Base-by-base conservation (phyloP, 2,329 filamentous ascomycete species). In the Bipolaris bicolor region DNA sequence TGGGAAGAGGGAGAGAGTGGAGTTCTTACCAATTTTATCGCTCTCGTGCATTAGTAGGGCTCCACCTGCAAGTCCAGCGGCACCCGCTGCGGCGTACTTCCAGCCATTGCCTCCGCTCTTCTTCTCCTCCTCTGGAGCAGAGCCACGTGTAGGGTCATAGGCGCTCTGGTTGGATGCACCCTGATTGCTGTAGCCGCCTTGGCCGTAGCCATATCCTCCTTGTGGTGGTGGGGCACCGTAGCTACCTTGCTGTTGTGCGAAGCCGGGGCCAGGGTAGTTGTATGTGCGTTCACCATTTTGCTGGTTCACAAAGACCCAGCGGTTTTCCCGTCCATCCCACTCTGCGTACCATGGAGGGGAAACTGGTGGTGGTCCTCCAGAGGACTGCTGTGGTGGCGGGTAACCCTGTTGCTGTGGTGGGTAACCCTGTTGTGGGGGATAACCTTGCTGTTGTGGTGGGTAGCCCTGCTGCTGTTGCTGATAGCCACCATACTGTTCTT, bases 281-380 rank as follows among this genome's bases (percentile, higher is more conserved):
- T 45, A 65, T 37, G 67, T 70, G 18, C 66, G 67, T 37, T 68
- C 66, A 45, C 66, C 64, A 9, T 57, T 64, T 15, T 67, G 64
- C 47, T 70, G 67, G 50, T 70, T 70, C 18, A 70, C 59, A 24
- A 70, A 70, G n/a, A 70, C 7, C 66, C 66, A 70, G 24, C 66
- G 62, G 36, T 61, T 61, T 1, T 68, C 67, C 31, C 60, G 63
- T 9, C 36, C 46, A 48, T 66, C 62, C 67, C 67, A 70, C 43
- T 70, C 67, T 3, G 67, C 63, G 5, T 54, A 52, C 67, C 67
- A 70, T 2, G 67, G 67, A 15, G 63, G 63, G 7, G 66, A 70
- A 31, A 70, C 67, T n/a, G 67, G 67, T 7, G 67, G 67, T n/a
- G 67, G 62, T 3, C 60, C 61, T 20, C 20, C 20, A 3, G 20